Evolutionary conservation across 2,329 filamentous ascomycete genomes (phyloP).

Genomic region (Coniella vitis): DNA sequence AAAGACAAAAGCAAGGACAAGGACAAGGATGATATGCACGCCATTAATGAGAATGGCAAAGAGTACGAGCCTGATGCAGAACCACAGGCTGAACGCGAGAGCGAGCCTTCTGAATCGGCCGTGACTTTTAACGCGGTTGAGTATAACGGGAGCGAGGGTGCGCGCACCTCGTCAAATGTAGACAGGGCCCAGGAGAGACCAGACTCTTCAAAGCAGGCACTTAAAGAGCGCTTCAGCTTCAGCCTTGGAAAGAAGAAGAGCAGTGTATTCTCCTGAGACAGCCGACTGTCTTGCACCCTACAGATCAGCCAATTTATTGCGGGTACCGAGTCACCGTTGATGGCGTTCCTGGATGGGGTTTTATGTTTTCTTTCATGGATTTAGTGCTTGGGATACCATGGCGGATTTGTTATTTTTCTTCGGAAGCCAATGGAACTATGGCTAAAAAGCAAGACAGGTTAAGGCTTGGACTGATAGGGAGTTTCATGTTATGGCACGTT

Average conservation of each 20-base stretch:
- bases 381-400: constrained; percentile 8
- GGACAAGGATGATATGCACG: constrained; percentile 20
- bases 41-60: constrained; percentile 24
- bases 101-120: constrained; percentile 4
- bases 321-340: not conserved
- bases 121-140: constrained; percentile 17
- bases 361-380: not conserved
- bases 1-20: constrained; percentile 26
- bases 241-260: constrained; percentile 58
- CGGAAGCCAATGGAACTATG: not conserved
- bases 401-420: not conserved
- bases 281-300: not conserved
- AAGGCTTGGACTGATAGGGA: not conserved
- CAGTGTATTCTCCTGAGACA: constrained; percentile 27
- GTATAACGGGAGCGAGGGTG: constrained; percentile 20
- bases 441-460: not conserved
- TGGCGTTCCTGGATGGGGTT: not conserved
- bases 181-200: constrained; percentile 33
- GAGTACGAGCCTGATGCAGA: not conserved
- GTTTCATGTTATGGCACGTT: not conserved
- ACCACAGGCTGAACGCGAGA: not conserved
- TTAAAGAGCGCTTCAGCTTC: constrained; percentile 22
- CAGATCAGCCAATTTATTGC: not conserved
- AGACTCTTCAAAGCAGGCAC: constrained; percentile 29
- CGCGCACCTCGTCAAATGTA: constrained; percentile 10